phyloP scores from a whole-genome alignment of 495 filamentous ascomycete species.

The Podospora comata region DNA sequence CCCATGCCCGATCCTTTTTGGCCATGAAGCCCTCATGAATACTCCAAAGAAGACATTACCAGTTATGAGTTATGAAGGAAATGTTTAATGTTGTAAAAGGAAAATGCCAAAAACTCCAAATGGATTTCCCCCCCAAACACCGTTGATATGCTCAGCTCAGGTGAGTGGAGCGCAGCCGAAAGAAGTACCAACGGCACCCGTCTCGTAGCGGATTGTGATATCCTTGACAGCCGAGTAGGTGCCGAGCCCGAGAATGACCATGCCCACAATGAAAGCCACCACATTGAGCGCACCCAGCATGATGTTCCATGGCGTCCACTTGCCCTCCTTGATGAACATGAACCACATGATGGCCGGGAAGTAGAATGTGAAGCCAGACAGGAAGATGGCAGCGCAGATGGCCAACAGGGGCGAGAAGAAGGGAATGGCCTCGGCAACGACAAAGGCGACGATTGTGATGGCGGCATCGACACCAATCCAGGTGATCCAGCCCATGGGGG shows the following conservation, averaged over 20 bases:
- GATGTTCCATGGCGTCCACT: slow-evolving; percentile 48
- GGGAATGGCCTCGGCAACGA: slow-evolving; percentile 70
- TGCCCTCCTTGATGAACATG: slow-evolving; percentile 56
- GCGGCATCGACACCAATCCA: slow-evolving; percentile 59
- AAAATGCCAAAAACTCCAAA: not conserved
- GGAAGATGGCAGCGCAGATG: slow-evolving; percentile 59
- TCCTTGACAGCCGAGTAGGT: slow-evolving; percentile 57
- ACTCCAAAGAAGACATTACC: not conserved
- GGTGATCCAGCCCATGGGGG: slow-evolving; percentile 51
- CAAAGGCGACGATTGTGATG: slow-evolving; percentile 65
- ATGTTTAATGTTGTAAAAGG: not conserved
- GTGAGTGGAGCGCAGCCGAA: slow-evolving; percentile 45
- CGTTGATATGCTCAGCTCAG: slow-evolving; percentile 5
- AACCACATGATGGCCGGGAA: slow-evolving; percentile 65
- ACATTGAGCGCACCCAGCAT: slow-evolving; percentile 46
- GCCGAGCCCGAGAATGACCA: slow-evolving; percentile 54
- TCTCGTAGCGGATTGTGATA: slow-evolving; percentile 50
- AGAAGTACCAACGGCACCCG: slow-evolving; percentile 44
- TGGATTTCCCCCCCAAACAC: not conserved
- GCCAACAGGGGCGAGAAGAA: slow-evolving; percentile 66
- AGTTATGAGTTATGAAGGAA: not conserved
- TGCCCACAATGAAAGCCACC: slow-evolving; percentile 53
- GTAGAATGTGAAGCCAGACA: slow-evolving; percentile 63
- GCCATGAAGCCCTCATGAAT: not conserved
- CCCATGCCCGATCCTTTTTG: not conserved